A percentile compares a stretch with the other conserved stretches of the same genome.
These are phyloP conservation scores for Xylaria multiplex DNA, from an alignment of 2,329 filamentous ascomycete genomes.

Conservation along the genomic window DNA sequence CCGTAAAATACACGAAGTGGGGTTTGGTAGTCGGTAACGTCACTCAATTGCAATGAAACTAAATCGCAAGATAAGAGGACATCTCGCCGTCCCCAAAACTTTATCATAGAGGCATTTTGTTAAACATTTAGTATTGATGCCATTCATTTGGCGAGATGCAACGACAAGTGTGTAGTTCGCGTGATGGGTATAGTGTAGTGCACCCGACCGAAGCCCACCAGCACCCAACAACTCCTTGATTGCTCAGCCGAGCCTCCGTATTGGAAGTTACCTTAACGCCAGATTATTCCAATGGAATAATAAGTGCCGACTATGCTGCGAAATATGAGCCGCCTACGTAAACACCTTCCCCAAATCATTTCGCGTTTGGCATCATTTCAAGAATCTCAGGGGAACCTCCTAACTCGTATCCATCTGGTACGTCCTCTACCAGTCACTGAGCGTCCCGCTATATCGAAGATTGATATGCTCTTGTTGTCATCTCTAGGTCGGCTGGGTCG, in stretches of 20 bases:
- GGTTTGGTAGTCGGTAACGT: slow-evolving; percentile 27
- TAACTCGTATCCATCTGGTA: slow-evolving; percentile 33
- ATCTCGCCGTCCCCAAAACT: neutral
- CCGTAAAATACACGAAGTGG: slow-evolving; percentile 28
- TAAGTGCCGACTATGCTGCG: slow-evolving; percentile 20
- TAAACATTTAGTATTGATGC: neutral
- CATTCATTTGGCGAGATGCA: neutral
- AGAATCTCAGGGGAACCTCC: slow-evolving; percentile 18
- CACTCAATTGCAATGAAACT: neutral
- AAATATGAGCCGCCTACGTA: slow-evolving; percentile 28
- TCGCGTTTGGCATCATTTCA: slow-evolving; percentile 32
- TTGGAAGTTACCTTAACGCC: slow-evolving; percentile 30
- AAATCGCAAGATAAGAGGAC: neutral
- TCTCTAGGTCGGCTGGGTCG: slow-evolving; percentile 50
- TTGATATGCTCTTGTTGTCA: slow-evolving; percentile 36
- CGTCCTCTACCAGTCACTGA: slow-evolving; percentile 18
- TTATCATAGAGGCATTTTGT: neutral
- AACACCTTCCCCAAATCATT: slow-evolving; percentile 24
- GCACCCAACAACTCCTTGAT: slow-evolving; percentile 18
- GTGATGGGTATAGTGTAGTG: slow-evolving; percentile 34
- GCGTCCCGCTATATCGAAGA: slow-evolving; percentile 39
- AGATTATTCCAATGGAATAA: slow-evolving; percentile 26
- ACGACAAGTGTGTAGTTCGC: slow-evolving; percentile 14
- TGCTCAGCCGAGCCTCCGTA: slow-evolving; percentile 20
- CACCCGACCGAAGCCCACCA: slow-evolving; percentile 18